Evolutionary conservation across 768 basidiomycete genomes (phyloP).

Genomic region (Lactarius tabidus): DNA sequence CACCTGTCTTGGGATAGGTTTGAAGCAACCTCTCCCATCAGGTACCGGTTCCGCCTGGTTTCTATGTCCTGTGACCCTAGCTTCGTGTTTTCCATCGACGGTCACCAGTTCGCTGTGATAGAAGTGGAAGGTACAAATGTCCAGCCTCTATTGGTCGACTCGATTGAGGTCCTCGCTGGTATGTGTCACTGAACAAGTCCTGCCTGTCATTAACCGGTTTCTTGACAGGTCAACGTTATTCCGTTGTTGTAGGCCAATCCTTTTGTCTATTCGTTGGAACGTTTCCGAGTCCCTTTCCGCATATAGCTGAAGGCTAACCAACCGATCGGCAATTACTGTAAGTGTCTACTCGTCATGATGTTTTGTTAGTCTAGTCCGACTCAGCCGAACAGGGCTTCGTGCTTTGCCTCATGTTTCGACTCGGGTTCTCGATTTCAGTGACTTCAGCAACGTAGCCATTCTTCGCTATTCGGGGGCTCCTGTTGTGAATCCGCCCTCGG

Average conservation of each 20-base stretch:
- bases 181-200: constrained; percentile 17
- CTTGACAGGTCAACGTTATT: constrained; percentile 28
- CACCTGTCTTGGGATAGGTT: neutral
- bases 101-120: constrained; percentile 41
- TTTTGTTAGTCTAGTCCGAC: neutral
- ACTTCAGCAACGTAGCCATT: constrained; percentile 38
- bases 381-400: constrained; percentile 27
- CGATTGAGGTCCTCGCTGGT: constrained; percentile 42
- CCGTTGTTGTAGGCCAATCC: constrained; percentile 27
- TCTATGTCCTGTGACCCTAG: constrained; percentile 32
- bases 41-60: constrained; percentile 27
- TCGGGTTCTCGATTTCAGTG: constrained; percentile 25
- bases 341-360: constrained; percentile 16
- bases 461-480: constrained; percentile 38
- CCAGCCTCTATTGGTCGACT: constrained; percentile 37
- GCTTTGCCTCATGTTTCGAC: constrained; percentile 26
- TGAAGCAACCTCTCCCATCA: neutral
- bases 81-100: constrained; percentile 39
- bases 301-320: constrained; percentile 38
- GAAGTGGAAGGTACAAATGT: constrained; percentile 38
- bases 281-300: neutral
- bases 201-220: neutral
- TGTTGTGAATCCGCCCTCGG: constrained; percentile 31
- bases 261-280: neutral
- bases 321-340: constrained; percentile 44